Evolutionary conservation across 2,329 filamentous ascomycete species (phyloP), one percentile per base, ranked within the genome.

Genomic region (Talaromyces sp.): DNA sequence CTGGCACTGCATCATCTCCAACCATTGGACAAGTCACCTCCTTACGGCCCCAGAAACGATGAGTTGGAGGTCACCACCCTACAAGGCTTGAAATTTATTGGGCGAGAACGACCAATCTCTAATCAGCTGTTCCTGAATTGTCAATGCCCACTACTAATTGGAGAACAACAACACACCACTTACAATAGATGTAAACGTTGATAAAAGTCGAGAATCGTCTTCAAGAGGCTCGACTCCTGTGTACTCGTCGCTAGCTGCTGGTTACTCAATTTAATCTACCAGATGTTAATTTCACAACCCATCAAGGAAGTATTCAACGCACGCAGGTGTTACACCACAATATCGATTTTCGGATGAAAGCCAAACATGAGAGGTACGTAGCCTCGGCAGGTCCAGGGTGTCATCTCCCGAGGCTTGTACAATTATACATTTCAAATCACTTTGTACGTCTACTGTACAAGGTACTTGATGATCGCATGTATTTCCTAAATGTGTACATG

Each of bases 51-150:
- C 49, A 56, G 33, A 56, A 13, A 15, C 6, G 47, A 43, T 19
- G 33, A 50, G 22, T 41, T 62, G 47, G 27, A 33, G 35, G 41
- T 62, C 35, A n/a, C 59, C 33, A 11, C 61, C 33, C n/a, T n/a
- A 39, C 60, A 35, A 43, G 22, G 52, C 47, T 54, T 52, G 60
- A 54, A 19, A 35, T 62, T 33, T 57, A 65, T 61, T 61, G 49
- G 58, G 39, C 49, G 17, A 13, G 33, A 43, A 49, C 31, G 27
- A 39, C 63, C 63, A 62, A 65, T 65, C 49, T 41, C 47, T 17
- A 17, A 9, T 19, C 33, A 56, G 31, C 50, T 65, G 58, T 65
- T 62, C 63, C 63, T 65, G 63, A 27, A 65, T 61, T 31, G 25
- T n/a, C 17, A 25, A 15, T 19, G 10, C n/a, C 31, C 17, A 22